These are phyloP conservation scores for Collybia mongolica DNA, from an alignment of 768 basidiomycete genomes.

Conservation along the genomic window DNA sequence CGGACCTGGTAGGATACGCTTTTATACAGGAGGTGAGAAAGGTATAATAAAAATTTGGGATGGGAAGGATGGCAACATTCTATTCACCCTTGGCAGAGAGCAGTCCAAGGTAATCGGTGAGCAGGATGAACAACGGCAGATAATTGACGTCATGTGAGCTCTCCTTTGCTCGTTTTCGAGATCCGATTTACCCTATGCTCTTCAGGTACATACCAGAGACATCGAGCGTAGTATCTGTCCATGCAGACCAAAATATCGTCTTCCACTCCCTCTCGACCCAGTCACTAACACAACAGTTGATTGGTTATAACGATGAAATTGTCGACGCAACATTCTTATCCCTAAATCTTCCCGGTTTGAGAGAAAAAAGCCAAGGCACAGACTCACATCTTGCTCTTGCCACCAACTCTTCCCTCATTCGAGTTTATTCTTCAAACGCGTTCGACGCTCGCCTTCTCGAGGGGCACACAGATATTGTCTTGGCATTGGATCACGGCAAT, in stretches of 20 bases:
- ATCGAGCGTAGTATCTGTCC: slow-evolving; percentile 75
- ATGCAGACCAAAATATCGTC: slow-evolving; percentile 96
- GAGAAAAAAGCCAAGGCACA: slow-evolving; percentile 19
- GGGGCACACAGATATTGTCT: slow-evolving; percentile 90
- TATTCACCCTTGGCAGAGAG: slow-evolving; percentile 58
- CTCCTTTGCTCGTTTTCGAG: neutral
- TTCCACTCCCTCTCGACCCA: slow-evolving; percentile 79
- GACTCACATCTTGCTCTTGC: slow-evolving; percentile 89
- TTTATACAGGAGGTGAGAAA: slow-evolving; percentile 92
- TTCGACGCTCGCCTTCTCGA: slow-evolving; percentile 84
- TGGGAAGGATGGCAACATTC: slow-evolving; percentile 57
- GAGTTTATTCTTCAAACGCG: slow-evolving; percentile 75
- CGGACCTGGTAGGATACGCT: slow-evolving; percentile 44
- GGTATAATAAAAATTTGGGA: slow-evolving; percentile 89
- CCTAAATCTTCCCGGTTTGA: slow-evolving; percentile 19
- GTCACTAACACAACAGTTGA: slow-evolving; percentile 71
- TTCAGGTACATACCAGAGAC: slow-evolving; percentile 66
- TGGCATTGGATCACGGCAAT: slow-evolving; percentile 72
- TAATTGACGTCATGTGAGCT: slow-evolving; percentile 78
- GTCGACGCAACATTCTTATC: slow-evolving; percentile 85
- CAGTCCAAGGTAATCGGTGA: slow-evolving; percentile 43
- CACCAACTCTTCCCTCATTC: slow-evolving; percentile 96
- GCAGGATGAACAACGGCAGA: slow-evolving; percentile 82
- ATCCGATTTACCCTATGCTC: slow-evolving; percentile 13
- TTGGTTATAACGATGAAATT: slow-evolving; percentile 98